These are phyloP conservation scores for Camelina hispida DNA, from an alignment of 345 rosid species.

Conservation along the genomic window DNA sequence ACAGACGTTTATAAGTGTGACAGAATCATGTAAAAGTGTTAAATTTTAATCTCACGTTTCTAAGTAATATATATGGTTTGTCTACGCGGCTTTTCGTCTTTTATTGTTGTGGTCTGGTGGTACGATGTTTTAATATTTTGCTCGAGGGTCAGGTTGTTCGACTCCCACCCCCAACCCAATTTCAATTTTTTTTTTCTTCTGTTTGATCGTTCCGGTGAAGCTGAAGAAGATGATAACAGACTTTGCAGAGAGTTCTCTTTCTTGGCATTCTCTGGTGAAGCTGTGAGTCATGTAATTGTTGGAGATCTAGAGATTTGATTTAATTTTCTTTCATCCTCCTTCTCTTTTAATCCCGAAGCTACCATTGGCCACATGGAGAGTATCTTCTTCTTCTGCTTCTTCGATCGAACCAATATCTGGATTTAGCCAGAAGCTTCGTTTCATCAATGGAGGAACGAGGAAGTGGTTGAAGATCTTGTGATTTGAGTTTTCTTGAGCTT, in stretches of 20 bases:
- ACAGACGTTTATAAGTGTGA: too few relatives aligned
- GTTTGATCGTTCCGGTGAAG: slow-evolving; percentile 65
- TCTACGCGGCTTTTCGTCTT: too few relatives aligned
- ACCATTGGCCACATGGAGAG: slow-evolving; percentile 81
- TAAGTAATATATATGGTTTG: too few relatives aligned
- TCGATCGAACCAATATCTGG: slow-evolving; percentile 57
- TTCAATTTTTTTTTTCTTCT: too few relatives aligned
- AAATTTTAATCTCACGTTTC: too few relatives aligned
- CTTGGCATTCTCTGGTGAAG: slow-evolving; percentile 54
- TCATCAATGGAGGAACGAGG: slow-evolving; percentile 68
- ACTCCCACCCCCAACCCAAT: too few relatives aligned
- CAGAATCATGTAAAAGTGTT: too few relatives aligned
- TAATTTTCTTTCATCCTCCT: neutral
- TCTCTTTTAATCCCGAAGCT: slow-evolving; percentile 46
- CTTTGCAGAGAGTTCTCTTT: slow-evolving; percentile 30
- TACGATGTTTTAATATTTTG: too few relatives aligned
- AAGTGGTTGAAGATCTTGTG: slow-evolving; percentile 91
- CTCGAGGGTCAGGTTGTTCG: too few relatives aligned
- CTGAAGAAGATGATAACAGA: slow-evolving; percentile 47
- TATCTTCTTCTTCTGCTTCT: slow-evolving; percentile 82
- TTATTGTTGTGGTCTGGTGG: too few relatives aligned
- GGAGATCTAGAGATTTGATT: slow-evolving; percentile 51
- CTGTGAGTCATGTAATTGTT: slow-evolving; percentile 48
- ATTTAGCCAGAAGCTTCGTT: slow-evolving; percentile 56
- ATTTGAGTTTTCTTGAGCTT: slow-evolving; percentile 66